These are phyloP conservation scores for Magnolia sinica DNA, from an alignment of 164 flowering plant species.

Conservation along the genomic window DNA sequence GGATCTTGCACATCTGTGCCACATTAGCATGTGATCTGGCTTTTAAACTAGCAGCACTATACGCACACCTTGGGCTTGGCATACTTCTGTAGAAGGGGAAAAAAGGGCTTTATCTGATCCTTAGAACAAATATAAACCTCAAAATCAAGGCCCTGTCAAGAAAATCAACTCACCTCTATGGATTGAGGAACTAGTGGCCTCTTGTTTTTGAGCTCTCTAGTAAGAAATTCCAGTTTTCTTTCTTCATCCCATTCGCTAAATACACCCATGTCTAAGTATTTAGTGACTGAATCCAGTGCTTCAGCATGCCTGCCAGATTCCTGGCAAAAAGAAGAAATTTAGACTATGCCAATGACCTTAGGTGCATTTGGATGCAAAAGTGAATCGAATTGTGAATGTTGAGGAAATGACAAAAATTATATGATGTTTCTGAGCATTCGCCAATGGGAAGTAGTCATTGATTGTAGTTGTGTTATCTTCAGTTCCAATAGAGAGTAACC, in stretches of 20 bases:
- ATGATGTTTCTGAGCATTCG: too few relatives aligned
- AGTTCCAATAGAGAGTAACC: too few relatives aligned
- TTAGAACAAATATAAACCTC: background rate
- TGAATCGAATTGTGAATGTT: background rate
- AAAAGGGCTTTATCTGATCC: background rate
- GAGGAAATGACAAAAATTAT: too few relatives aligned
- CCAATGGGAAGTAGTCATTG: too few relatives aligned
- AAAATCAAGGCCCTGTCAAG: background rate
- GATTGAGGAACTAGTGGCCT: constrained; percentile 75
- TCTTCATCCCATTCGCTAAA: constrained; percentile 96
- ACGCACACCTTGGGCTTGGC: background rate
- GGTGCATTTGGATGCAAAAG: background rate
- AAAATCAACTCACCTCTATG: constrained; percentile 49
- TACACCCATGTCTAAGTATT: constrained; percentile 76
- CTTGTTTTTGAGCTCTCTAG: constrained; percentile 82
- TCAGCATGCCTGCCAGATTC: constrained; percentile 94
- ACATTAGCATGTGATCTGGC: background rate
- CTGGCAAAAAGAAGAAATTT: constrained; percentile 35
- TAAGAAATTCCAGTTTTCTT: constrained; percentile 67
- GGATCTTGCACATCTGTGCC: background rate
- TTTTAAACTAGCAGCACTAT: background rate
- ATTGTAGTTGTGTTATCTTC: too few relatives aligned
- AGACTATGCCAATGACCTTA: background rate
- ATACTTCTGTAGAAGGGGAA: background rate
- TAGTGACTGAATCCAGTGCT: constrained; percentile 83